Conservation (phyloP, 2,329 filamentous ascomycete genomes). For the Cordyceps militaris region DNA sequence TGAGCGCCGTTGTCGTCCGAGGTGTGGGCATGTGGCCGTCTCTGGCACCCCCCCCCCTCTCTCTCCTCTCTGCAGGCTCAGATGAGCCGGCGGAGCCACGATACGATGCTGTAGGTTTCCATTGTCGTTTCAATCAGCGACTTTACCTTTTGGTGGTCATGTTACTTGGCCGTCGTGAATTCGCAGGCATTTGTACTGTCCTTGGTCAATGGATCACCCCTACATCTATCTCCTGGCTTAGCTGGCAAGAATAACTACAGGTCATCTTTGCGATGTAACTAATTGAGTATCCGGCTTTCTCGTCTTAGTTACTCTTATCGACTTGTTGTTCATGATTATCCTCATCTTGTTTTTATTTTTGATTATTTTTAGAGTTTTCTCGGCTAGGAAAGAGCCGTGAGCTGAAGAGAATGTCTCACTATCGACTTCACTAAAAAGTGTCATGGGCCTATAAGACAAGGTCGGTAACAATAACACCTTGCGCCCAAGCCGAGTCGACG, state of each 20-base stretch:
- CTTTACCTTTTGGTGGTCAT: not conserved
- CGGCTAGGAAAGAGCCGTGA: not conserved
- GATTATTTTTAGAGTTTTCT: no score
- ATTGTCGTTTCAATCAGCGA: not conserved
- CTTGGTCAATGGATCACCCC: no score
- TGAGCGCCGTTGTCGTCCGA: not conserved
- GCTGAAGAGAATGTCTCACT: slow-evolving; percentile 3
- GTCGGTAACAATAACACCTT: not conserved
- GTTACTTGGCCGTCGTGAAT: not conserved
- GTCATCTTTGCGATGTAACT: not conserved
- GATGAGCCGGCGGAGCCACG: not conserved
- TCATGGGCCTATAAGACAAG: not conserved
- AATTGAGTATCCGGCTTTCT: no score
- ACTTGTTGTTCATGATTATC: no score
- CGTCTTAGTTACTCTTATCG: no score
- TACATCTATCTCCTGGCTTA: no score
- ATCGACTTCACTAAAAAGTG: no score
- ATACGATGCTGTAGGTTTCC: slow-evolving; percentile 14
- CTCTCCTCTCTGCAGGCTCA: not conserved
- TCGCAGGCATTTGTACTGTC: not conserved
- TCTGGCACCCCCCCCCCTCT: not conserved
- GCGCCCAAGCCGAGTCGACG: no score
- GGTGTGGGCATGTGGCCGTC: slow-evolving; percentile 9
- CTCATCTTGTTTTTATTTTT: not conserved
- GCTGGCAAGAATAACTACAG: no score